phyloP scores from a whole-genome alignment of 768 basidiomycete species.

The Russula abietina region DNA sequence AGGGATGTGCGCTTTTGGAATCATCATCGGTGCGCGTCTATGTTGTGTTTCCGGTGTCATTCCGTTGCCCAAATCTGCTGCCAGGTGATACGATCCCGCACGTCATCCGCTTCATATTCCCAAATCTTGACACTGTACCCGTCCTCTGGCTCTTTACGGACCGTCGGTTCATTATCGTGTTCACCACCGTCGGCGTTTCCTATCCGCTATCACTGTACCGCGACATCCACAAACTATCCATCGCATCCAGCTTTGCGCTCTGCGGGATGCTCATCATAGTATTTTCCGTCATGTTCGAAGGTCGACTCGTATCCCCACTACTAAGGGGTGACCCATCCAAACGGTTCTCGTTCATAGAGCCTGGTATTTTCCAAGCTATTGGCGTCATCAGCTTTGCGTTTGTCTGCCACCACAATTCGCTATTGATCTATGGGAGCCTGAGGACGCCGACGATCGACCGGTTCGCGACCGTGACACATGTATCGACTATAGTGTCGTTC shows the following conservation, averaged over 20 bases:
- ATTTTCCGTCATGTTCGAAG: constrained; percentile 73
- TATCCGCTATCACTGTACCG: constrained; percentile 94
- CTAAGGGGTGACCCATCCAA: constrained; percentile 72
- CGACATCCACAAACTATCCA: constrained; percentile 94
- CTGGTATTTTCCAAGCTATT: constrained; percentile 89
- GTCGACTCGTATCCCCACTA: constrained; percentile 63
- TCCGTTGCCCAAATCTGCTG: not conserved
- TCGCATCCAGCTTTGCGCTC: constrained; percentile 86
- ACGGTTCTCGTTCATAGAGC: constrained; percentile 67
- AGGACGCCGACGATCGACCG: constrained; percentile 91
- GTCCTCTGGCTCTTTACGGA: constrained; percentile 73
- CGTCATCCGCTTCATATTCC: constrained; percentile 84
- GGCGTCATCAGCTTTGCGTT: constrained; percentile 97
- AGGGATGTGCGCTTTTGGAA: constrained; percentile 98
- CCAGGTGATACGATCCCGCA: constrained; percentile 92
- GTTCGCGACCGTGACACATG: constrained; percentile 87
- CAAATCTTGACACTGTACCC: constrained; percentile 54
- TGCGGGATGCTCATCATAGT: constrained; percentile 95
- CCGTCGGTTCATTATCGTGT: constrained; percentile 81
- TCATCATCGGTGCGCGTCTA: constrained; percentile 63
- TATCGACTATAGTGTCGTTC: constrained; percentile 80
- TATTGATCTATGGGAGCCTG: constrained; percentile 92
- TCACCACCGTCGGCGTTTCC: constrained; percentile 84
- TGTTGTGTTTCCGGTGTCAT: not conserved
- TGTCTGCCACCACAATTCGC: constrained; percentile 96